These are phyloP conservation scores for Chaetomium fimeti DNA, from an alignment of 495 filamentous ascomycete genomes.

Conservation along the genomic window DNA sequence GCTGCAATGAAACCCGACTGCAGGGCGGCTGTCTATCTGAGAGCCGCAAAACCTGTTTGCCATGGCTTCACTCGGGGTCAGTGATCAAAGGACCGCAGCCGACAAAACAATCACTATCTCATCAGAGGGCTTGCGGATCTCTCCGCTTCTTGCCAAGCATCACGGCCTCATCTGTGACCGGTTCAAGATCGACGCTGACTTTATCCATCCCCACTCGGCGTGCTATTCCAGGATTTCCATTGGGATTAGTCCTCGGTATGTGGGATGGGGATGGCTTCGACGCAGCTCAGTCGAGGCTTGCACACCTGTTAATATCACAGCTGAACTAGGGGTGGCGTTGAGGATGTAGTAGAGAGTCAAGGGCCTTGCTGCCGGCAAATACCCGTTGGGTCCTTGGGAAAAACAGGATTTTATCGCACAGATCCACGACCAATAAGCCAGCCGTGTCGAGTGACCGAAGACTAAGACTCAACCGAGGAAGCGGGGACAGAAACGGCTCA, in stretches of 20 bases:
- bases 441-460: background rate
- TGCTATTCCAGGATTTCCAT: background rate
- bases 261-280: background rate
- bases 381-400: background rate
- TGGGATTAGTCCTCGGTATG: background rate
- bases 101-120: background rate
- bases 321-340: background rate
- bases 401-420: background rate
- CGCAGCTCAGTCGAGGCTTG: background rate
- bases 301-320: constrained; percentile 11
- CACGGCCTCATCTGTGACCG: background rate
- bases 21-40: too few relatives aligned
- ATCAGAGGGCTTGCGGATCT: background rate
- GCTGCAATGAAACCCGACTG: background rate
- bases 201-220: background rate
- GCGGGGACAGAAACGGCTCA: background rate
- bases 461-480: background rate
- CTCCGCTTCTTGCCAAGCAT: background rate
- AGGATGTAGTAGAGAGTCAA: background rate
- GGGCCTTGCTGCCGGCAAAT: constrained; percentile 16
- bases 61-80: background rate
- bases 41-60: constrained; percentile 11
- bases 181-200: background rate
- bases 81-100: background rate
- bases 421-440: background rate